Evolutionary conservation across 768 basidiomycete genomes (phyloP).

Genomic region (Mycena haematopus): DNA sequence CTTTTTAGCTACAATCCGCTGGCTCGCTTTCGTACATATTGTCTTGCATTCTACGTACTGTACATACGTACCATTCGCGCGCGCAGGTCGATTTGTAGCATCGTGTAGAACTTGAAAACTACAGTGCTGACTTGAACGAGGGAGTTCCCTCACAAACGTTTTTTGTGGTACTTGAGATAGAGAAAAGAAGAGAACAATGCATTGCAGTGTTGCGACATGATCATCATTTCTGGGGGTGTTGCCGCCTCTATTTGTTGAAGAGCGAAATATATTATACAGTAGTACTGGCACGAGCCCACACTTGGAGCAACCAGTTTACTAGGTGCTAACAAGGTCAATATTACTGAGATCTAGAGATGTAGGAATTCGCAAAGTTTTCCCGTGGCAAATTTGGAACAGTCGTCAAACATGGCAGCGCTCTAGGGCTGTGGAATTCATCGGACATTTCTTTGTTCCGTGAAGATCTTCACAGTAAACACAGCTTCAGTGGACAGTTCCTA

Average conservation of each 20-base stretch:
- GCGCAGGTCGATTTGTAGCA: constrained; percentile 11
- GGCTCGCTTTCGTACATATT: constrained; percentile 7
- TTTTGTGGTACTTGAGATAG: background rate
- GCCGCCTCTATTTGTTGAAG: too few relatives aligned
- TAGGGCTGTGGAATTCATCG: background rate
- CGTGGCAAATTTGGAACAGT: background rate
- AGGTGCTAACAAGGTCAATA: too few relatives aligned
- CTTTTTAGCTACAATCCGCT: constrained; percentile 11
- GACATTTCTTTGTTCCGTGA: background rate
- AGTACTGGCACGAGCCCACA: too few relatives aligned
- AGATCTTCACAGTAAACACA: background rate
- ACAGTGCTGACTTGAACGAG: background rate
- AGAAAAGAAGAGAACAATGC: too few relatives aligned
- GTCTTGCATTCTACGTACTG: constrained; percentile 9
- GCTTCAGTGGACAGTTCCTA: background rate
- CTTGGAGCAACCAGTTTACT: too few relatives aligned
- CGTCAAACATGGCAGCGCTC: background rate
- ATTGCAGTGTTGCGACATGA: too few relatives aligned
- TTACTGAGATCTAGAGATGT: too few relatives aligned
- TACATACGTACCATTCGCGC: constrained; percentile 14
- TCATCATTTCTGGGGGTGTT: too few relatives aligned
- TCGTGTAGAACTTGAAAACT: constrained; percentile 12
- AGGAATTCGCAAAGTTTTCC: background rate
- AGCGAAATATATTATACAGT: too few relatives aligned
- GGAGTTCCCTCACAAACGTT: background rate